Conservation (phyloP, 108 stramenopile species). For the Discostella stelligeroides region DNA sequence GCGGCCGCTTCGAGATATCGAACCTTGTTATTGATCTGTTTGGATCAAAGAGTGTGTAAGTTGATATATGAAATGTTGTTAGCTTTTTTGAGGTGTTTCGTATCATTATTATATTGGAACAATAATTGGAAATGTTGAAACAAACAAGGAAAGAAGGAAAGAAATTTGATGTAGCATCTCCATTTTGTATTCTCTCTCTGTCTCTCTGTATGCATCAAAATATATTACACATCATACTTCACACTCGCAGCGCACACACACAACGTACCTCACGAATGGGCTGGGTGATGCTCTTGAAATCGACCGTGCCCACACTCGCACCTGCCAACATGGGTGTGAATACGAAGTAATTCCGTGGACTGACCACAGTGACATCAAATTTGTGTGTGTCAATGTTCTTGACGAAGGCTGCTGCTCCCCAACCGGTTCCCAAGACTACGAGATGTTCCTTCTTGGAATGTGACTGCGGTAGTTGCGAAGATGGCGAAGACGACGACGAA, state of each 20-base stretch:
- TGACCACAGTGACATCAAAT: slow-evolving; percentile 90
- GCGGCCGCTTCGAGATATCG: slow-evolving; percentile 90
- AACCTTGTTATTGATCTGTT: slow-evolving; percentile 79
- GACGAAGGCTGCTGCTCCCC: slow-evolving; percentile 90
- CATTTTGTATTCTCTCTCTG: too few species aligned
- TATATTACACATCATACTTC: too few species aligned
- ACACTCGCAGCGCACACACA: too few species aligned
- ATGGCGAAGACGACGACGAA: slow-evolving; percentile 7
- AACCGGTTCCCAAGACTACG: slow-evolving; percentile 92
- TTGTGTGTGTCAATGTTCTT: slow-evolving; percentile 80
- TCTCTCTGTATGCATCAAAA: too few species aligned
- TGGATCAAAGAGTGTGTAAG: too few species aligned
- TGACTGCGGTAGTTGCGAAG: not conserved
- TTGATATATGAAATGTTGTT: too few species aligned
- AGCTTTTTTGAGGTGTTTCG: too few species aligned
- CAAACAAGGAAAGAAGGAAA: not conserved
- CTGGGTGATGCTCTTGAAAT: slow-evolving; percentile 90
- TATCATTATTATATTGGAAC: too few species aligned
- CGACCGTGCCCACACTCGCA: slow-evolving; percentile 92
- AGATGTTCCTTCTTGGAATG: slow-evolving; percentile 64
- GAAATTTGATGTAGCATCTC: too few species aligned
- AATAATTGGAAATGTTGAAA: not conserved
- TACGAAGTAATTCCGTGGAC: slow-evolving; percentile 92
- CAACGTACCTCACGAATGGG: slow-evolving; percentile 85
- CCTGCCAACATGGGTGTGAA: slow-evolving; percentile 98